These are phyloP conservation scores for Mariannaea elegans DNA, from an alignment of 2,329 filamentous ascomycete genomes.

Conservation along the genomic window DNA sequence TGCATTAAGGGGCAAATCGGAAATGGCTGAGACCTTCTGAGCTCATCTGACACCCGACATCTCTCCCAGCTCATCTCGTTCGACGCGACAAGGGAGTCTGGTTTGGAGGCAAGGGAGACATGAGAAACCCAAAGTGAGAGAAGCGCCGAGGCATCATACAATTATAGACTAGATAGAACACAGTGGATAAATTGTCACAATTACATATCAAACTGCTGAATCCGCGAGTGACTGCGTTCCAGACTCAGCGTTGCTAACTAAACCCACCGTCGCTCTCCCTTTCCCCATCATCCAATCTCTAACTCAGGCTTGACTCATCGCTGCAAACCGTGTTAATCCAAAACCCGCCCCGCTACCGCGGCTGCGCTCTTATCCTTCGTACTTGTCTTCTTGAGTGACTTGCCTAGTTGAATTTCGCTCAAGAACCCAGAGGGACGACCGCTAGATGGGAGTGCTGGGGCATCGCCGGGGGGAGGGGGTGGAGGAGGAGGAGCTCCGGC, in stretches of 20 bases:
- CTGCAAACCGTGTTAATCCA: conserved; percentile 52
- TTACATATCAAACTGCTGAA: conserved; percentile 23
- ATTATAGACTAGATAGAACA: conserved; percentile 4
- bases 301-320: neutral
- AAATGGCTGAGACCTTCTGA: neutral
- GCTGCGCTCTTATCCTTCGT: conserved; percentile 87
- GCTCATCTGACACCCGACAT: neutral
- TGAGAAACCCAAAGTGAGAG: neutral
- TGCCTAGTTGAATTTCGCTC: conserved; percentile 84
- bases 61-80: neutral
- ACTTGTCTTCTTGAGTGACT: conserved; percentile 81
- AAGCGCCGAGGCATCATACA: conserved; percentile 2
- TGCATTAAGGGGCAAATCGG: neutral
- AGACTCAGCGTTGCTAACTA: conserved; percentile 24
- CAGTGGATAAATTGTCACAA: conserved; percentile 17
- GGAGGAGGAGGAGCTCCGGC: conserved; percentile 51
- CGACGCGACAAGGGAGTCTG: conserved; percentile 4
- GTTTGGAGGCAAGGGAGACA: conserved; percentile 6
- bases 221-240: conserved; percentile 25
- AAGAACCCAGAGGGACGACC: conserved; percentile 72
- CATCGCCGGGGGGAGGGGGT: conserved; percentile 56
- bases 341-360: conserved; percentile 78
- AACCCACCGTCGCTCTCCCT: conserved; percentile 12
- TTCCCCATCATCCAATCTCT: conserved; percentile 10
- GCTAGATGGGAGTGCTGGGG: conserved; percentile 56